A percentile compares a stretch with the other conserved stretches of the same genome.
These are phyloP conservation scores for Herpetomonas samuelpessoai DNA, from an alignment of 208 protist species.

Conservation along the genomic window DNA sequence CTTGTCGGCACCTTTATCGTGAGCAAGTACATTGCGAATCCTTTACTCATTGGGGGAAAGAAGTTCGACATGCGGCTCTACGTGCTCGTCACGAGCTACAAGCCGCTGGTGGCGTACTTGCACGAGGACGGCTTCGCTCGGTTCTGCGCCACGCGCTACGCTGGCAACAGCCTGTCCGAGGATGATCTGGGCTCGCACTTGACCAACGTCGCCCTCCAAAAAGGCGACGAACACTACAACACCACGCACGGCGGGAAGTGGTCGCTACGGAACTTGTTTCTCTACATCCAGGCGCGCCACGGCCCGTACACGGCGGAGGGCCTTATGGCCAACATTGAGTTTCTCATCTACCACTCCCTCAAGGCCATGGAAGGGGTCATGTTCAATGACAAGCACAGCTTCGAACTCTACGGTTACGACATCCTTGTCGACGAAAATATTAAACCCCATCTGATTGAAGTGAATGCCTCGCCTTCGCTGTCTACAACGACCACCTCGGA, in stretches of 20 bases:
- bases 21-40: conserved; percentile 94
- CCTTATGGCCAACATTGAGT: conserved; percentile 88
- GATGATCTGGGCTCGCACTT: conserved; percentile 92
- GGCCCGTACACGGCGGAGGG: conserved; percentile 66
- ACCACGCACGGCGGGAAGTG: conserved; percentile 94
- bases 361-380: conserved; percentile 89
- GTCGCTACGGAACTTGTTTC: conserved; percentile 79
- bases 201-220: conserved; percentile 97
- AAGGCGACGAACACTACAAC: conserved; percentile 93
- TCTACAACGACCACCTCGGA: conserved; percentile 82
- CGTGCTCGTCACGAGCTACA: conserved; percentile 93
- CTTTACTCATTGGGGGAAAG: conserved; percentile 94
- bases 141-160: conserved; percentile 94
- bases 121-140: conserved; percentile 92
- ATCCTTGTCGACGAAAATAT: conserved; percentile 95
- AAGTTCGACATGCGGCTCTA: conserved; percentile 99
- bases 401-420: conserved; percentile 98
- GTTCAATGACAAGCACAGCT: conserved; percentile 95
- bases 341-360: conserved; percentile 92
- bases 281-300: conserved; percentile 81
- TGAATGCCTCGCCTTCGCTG: conserved; percentile 93
- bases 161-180: conserved; percentile 39
- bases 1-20: conserved; percentile 84
- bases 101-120: conserved; percentile 92
- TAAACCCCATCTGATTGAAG: conserved; percentile 97